Base-by-base conservation (phyloP, 139 green algal species). In the Micractinium sp. region DNA sequence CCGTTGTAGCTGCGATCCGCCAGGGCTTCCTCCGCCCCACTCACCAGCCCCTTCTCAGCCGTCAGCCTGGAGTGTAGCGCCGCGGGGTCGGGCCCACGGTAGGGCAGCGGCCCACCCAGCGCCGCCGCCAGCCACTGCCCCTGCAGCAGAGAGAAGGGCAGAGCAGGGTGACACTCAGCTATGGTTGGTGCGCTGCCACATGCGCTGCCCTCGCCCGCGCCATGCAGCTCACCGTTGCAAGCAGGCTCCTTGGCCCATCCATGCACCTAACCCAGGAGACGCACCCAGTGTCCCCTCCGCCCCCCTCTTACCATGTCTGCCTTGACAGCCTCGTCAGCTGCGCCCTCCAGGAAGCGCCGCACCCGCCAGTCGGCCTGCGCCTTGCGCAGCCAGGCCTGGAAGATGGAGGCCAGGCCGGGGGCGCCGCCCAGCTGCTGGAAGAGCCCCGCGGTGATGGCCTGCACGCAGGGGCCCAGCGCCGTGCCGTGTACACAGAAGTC, bases 281-380 rank as follows among this genome's bases (percentile, higher is more conserved):
- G 9, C 47, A 56, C 47, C 47, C 47, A 56, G 9, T 16, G 7
- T 9, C 7, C 47, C 5, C 7, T 9, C 47, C 47, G 9, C 47
- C 47, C 47, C 5, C 47, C 9, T 9, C 47, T 56, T 56, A 82
- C 77, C 77, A 82, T 82, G 23, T 82, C 38, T 23, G 47, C 29
- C 22, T 38, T 39, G 1, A 41, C 39, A 3, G 77, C 39, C 15
- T 60, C 23, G 36, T 63, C 77, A 9, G 29, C 27, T 7, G 77
- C 77, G 5, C 39, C 77, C 39, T 60, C 39, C 77, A 82, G 77
- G 77, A 82, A 82, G 25, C 77, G 77, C 77, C 47, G 47, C 39
- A 82, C 39, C 13, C 77, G 77, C 77, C 77, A 82, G 77, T 82
- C 77, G 1, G 77, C 77, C 39, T 36, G 47, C 25, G 77, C 77